Base-by-base conservation (phyloP, 2,329 filamentous ascomycete species). In the Botrytis medusae region DNA sequence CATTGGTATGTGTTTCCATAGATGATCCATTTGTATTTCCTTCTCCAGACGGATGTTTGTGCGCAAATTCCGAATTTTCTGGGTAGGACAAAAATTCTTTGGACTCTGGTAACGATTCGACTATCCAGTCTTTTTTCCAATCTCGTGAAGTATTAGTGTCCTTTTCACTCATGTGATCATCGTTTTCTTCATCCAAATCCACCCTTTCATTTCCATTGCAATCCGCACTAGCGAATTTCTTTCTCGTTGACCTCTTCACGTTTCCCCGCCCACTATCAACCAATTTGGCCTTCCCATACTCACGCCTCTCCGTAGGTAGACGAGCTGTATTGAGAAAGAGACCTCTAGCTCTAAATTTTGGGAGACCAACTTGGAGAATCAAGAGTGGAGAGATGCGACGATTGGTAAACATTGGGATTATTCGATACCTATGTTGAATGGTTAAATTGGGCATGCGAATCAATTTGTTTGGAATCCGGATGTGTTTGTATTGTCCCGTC, bases 381-480 rank as follows among this genome's bases (percentile, higher is more conserved):
- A 32, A 40, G 25, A 29, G 32, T 68, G 34, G 16, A 40, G 48
- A 8, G 25, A 54, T 16, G 4, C 9, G 34, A 8, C 14, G 34
- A 68, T 57, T 68, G 64, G 64, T 42, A 32, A 68, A 16, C 34
- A 68, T 57, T n/a, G 29, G 34, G 54, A 54, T 40, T 8, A n/a
- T 20, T 37, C 29, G 46, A 51, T 54, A n/a, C 25, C 48, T 54
- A 37, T 68, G 3, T 65, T 37, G 42, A 48, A 16, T n/a, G 51
- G 51, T 32, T 57, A 29, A 57, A 57, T 25, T 34, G 22, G 44
- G 10, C 29, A 54, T 22, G 34, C 48, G 34, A 2, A 42, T 22
- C 34, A 68, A 68, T 57, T 57, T 32, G 34, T 68, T 54, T 51
- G 25, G 8, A 54, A 54, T 25, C 5, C 51, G 34, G 46, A 67